phyloP scores from a whole-genome alignment of 305 asterid species.

The Stenogyne calaminthoides region DNA sequence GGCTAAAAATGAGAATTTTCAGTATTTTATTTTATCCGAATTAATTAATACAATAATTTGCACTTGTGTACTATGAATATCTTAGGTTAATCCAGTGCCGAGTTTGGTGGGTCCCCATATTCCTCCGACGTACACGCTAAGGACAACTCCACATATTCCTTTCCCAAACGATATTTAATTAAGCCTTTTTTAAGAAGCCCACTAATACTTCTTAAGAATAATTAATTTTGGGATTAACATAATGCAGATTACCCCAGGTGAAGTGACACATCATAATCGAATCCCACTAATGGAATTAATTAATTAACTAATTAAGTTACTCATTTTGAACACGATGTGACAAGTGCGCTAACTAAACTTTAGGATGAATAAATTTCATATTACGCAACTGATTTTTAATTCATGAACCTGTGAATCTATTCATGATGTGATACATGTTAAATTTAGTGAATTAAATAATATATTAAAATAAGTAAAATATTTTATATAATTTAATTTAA shows the following conservation, averaged over 20 bases:
- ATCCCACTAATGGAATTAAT: constrained; percentile 46
- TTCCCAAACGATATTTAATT: constrained; percentile 33
- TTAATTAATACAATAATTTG: background rate
- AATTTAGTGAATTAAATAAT: too few relatives aligned
- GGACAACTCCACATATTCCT: constrained; percentile 49
- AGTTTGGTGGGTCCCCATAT: constrained; percentile 31
- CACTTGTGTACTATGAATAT: background rate
- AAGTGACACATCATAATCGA: constrained; percentile 44
- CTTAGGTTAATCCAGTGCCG: constrained; percentile 1
- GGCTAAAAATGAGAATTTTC: too few relatives aligned
- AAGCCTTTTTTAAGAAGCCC: background rate
- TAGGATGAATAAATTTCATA: too few relatives aligned
- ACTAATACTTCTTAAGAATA: constrained; percentile 8
- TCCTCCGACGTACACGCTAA: constrained; percentile 57
- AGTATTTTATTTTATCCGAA: too few relatives aligned
- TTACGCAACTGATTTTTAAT: too few relatives aligned
- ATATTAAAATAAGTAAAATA: too few relatives aligned
- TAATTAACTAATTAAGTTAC: background rate
- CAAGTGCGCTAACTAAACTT: too few relatives aligned
- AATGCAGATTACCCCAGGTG: constrained; percentile 13
- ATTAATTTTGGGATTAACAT: constrained; percentile 16
- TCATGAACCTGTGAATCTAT: too few relatives aligned
- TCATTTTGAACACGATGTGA: constrained; percentile 25
- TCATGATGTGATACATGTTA: too few relatives aligned
- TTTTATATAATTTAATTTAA: too few relatives aligned